Conservation (phyloP, 371 early-diverging fungal species). For the Funneliformis caledonium region DNA sequence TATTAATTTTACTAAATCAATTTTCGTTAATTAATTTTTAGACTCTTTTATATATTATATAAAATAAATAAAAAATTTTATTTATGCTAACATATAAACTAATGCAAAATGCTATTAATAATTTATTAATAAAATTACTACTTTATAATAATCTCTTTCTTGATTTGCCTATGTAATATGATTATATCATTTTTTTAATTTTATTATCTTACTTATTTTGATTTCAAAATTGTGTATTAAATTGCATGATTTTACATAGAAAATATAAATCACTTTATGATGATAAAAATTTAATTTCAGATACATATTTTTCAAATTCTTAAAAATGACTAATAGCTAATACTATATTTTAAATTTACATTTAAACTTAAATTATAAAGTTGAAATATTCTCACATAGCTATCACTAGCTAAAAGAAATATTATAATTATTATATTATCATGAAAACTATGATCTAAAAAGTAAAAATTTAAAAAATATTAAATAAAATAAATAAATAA, state of each 20-base stretch:
- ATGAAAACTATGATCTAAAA: too few species aligned
- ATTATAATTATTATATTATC: neutral
- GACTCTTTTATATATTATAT: neutral
- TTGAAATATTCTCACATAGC: neutral
- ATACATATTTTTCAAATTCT: conserved; percentile 9
- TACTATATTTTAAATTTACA: too few species aligned
- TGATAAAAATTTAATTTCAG: neutral
- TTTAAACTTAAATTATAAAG: too few species aligned
- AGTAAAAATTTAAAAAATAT: too few species aligned
- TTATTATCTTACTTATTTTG: neutral
- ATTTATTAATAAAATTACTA: neutral
- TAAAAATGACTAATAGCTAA: neutral
- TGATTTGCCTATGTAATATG: neutral
- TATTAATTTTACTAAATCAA: neutral
- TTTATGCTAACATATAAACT: neutral
- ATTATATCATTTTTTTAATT: neutral
- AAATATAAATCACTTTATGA: neutral
- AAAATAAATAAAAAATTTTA: too few species aligned
- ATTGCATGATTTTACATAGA: neutral
- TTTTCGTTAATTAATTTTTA: neutral
- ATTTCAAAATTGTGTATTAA: conserved; percentile 1
- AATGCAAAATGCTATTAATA: neutral
- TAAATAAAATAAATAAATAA: too few species aligned
- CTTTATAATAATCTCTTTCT: neutral
- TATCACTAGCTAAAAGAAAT: neutral